Evolutionary conservation across 352 stramenopile genomes (phyloP).

Genomic region (Elongisporangium prolatum): DNA sequence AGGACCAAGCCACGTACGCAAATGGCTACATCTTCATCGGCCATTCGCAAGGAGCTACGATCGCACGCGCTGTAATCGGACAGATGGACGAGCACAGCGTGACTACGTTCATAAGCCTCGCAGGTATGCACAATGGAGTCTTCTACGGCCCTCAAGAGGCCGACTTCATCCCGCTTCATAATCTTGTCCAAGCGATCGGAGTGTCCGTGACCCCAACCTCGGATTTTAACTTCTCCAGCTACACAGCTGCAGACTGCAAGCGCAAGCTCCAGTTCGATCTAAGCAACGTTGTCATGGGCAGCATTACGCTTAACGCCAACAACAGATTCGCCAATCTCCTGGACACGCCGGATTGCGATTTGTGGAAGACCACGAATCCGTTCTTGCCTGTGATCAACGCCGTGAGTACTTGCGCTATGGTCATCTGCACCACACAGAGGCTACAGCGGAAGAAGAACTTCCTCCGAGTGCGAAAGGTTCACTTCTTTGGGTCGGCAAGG

Average conservation of each 20-base stretch:
- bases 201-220: conserved; percentile 6
- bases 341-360: conserved; percentile 7
- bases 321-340: conserved; percentile 12
- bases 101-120: conserved; percentile 25
- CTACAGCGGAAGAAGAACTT: conserved; percentile 18
- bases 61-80: conserved; percentile 33
- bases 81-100: conserved; percentile 27
- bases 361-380: conserved; percentile 10
- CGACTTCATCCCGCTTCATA: conserved; percentile 11
- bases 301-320: conserved; percentile 7
- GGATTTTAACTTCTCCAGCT: conserved; percentile 10
- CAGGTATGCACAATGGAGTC: conserved; percentile 22
- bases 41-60: conserved; percentile 24
- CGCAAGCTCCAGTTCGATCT: conserved; percentile 14
- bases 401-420: conserved; percentile 3
- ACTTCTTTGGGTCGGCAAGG: conserved; percentile 11
- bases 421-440: conserved; percentile 5
- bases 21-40: conserved; percentile 32
- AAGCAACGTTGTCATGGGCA: conserved; percentile 3
- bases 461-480: conserved; percentile 10
- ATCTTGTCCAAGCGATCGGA: conserved; percentile 12
- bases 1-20: conserved; percentile 13
- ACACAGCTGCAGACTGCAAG: conserved; percentile 9
- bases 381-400: conserved; percentile 12
- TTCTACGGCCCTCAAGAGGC: conserved; percentile 27